These are phyloP conservation scores for Cladosporium sp. DNA, from an alignment of 2,329 filamentous ascomycete genomes.

Conservation along the genomic window DNA sequence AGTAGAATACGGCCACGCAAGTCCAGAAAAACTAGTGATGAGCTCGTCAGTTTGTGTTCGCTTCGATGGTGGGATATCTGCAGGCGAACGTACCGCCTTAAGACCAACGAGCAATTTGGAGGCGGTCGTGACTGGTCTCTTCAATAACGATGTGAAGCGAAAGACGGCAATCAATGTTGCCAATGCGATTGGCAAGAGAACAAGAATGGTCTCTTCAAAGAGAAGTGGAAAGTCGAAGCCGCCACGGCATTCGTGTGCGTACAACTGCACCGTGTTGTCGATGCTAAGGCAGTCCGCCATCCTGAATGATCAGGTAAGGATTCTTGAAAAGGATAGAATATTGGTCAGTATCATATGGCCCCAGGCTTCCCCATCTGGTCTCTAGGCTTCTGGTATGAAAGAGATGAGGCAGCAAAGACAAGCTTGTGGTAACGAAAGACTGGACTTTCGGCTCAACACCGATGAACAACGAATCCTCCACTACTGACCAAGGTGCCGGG, in stretches of 20 bases:
- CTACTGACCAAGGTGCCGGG: neutral
- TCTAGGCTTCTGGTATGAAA: neutral
- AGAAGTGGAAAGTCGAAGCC: constrained; percentile 37
- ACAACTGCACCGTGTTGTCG: constrained; percentile 7
- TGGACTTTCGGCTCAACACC: constrained; percentile 4
- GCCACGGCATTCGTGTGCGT: constrained; percentile 21
- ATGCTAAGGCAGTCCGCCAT: constrained; percentile 7
- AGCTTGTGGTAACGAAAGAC: neutral
- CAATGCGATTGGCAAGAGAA: constrained; percentile 29
- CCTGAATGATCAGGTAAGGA: neutral
- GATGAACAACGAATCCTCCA: neutral
- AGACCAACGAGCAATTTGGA: constrained; percentile 17
- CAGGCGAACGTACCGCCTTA: constrained; percentile 9
- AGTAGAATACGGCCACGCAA: constrained; percentile 2
- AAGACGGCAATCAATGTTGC: constrained; percentile 29
- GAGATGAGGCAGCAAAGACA: neutral
- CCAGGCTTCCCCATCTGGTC: too few species aligned
- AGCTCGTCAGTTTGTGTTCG: too few species aligned
- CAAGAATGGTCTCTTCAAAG: constrained; percentile 34
- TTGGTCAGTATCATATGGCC: neutral
- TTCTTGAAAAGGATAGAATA: neutral
- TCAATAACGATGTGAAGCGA: constrained; percentile 28
- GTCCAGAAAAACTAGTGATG: neutral
- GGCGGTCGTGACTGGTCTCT: constrained; percentile 15
- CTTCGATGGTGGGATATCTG: neutral